Percentiles rank a stretch among this genome's conserved stretches.
These are phyloP conservation scores for Gonapodya prolifera DNA, from an alignment of 192 early-diverging fungal genomes.

Conservation along the genomic window DNA sequence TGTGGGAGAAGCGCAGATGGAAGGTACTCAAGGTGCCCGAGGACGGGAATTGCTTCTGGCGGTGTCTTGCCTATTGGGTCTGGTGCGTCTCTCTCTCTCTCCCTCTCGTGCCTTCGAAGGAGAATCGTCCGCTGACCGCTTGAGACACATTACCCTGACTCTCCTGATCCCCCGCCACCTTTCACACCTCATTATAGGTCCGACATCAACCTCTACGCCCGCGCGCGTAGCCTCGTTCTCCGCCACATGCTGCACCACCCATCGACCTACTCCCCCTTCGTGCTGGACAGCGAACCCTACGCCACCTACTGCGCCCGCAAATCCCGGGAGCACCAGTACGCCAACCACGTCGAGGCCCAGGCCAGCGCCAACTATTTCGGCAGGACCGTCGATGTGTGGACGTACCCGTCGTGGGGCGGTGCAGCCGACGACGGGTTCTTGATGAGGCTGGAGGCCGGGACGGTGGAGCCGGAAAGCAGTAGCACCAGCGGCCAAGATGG, in stretches of 20 bases:
- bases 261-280: neutral
- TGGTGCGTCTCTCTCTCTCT: neutral
- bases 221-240: neutral
- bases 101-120: neutral
- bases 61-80: neutral
- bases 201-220: neutral
- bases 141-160: no score
- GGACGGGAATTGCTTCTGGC: slow-evolving; percentile 4
- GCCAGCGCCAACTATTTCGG: neutral
- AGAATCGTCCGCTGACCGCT: no score
- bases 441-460: neutral
- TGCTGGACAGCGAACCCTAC: neutral
- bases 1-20: neutral
- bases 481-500: neutral
- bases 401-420: neutral
- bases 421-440: neutral
- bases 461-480: neutral
- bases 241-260: neutral
- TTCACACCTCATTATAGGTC: neutral
- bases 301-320: neutral
- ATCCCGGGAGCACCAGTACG: neutral
- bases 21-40: neutral
- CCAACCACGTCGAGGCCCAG: neutral
- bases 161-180: no score
- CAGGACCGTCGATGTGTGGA: neutral